A percentile compares a stretch with the other conserved stretches of the same genome.
These are phyloP conservation scores for Calonectria fujianensis DNA, from an alignment of 2,329 filamentous ascomycete genomes.

Conservation along the genomic window DNA sequence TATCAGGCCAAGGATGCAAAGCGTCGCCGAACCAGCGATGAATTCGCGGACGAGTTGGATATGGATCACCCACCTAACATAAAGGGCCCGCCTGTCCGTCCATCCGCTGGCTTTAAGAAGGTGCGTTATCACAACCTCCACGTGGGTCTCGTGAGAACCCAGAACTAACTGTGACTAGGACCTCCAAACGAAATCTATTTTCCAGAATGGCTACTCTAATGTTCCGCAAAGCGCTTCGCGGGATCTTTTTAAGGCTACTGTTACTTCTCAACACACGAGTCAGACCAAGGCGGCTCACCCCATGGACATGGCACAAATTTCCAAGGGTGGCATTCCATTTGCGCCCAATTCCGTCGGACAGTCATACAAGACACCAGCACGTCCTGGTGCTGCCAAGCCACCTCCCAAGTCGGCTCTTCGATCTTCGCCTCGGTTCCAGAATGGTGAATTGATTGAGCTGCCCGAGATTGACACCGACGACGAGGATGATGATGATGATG, in stretches of 20 bases:
- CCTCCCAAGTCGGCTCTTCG: slow-evolving; percentile 76
- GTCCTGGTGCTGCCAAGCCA: slow-evolving; percentile 73
- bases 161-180: slow-evolving; percentile 71
- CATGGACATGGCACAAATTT: slow-evolving; percentile 89
- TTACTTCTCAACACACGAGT: slow-evolving; percentile 80
- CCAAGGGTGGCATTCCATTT: slow-evolving; percentile 92
- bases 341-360: slow-evolving; percentile 77
- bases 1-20: slow-evolving; percentile 85
- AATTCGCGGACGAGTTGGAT: slow-evolving; percentile 78
- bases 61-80: slow-evolving; percentile 75
- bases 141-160: neutral
- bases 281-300: slow-evolving; percentile 80
- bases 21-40: slow-evolving; percentile 85
- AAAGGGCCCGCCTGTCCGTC: slow-evolving; percentile 90
- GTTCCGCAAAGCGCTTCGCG: slow-evolving; percentile 72
- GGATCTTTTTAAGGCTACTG: slow-evolving; percentile 79
- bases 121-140: slow-evolving; percentile 64
- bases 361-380: slow-evolving; percentile 82
- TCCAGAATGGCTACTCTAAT: slow-evolving; percentile 77
- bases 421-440: slow-evolving; percentile 89
- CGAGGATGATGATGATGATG: slow-evolving; percentile 86
- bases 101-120: slow-evolving; percentile 82
- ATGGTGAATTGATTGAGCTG: slow-evolving; percentile 91
- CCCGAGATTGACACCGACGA: slow-evolving; percentile 97
- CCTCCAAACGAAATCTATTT: slow-evolving; percentile 74